Conservation (phyloP, 2,329 filamentous ascomycete species). For the Exophiala sp. region DNA sequence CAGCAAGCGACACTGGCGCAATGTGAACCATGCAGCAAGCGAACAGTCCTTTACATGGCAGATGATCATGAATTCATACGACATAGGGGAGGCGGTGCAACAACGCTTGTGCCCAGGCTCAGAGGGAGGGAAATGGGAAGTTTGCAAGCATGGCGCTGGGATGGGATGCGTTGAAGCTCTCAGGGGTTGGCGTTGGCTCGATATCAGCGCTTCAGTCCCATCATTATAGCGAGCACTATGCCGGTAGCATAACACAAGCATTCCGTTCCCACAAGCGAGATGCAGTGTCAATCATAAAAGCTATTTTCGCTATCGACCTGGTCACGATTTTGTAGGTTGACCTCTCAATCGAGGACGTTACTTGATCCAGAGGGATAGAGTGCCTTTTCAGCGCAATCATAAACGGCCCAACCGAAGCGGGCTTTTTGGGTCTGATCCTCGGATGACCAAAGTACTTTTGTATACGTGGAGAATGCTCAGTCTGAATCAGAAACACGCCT, state of each 20-base stretch:
- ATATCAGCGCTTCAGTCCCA: not conserved
- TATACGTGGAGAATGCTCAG: not conserved
- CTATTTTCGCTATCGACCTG: not conserved
- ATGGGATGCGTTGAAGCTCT: not conserved
- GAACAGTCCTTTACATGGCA: constrained; percentile 1
- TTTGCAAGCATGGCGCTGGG: constrained; percentile 1
- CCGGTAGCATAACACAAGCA: not conserved
- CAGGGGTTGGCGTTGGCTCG: not conserved
- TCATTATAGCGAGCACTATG: not conserved
- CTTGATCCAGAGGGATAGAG: too few relatives aligned
- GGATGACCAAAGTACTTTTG: not conserved
- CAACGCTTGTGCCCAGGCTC: not conserved
- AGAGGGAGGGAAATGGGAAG: not conserved
- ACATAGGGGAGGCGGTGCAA: not conserved
- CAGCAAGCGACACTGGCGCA: not conserved
- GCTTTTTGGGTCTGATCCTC: too few relatives aligned
- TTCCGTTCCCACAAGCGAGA: not conserved
- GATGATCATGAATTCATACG: constrained; percentile 6
- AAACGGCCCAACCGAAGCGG: too few relatives aligned
- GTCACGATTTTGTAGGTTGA: too few relatives aligned
- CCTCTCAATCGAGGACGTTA: too few relatives aligned
- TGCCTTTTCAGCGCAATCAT: too few relatives aligned
- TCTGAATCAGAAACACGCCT: too few relatives aligned
- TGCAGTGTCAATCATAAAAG: not conserved
- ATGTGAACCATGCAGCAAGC: not conserved